Base-by-base conservation (phyloP, 768 basidiomycete species). In the Zangia roseola region DNA sequence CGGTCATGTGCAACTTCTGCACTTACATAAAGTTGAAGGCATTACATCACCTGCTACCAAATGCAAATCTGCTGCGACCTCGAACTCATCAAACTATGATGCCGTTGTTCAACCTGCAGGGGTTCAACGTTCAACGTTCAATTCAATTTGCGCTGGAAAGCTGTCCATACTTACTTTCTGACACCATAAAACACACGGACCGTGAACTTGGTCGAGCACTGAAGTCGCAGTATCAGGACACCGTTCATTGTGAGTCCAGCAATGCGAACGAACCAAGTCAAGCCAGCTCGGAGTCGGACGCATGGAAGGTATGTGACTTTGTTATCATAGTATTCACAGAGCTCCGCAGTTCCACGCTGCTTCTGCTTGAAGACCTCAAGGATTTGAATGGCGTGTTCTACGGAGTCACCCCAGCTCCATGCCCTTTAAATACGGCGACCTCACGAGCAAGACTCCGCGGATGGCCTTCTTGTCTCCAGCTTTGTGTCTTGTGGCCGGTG, bases 341-440 rank as follows among this genome's bases (percentile, higher is more conserved):
- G 46, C 28, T 53, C 62, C 62, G 59, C 53, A 62, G 62, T 30
- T 43, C 50, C 59, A 53, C 42, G 33, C 39, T 19, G 43, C 62
- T 55, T 55, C 53, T 50, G 49, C 52, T 59, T 25, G 39, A 55
- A 42, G 36, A 47, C 56, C 45, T 58, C 59, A 50, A 55, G 52
- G 59, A 49, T 17, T 50, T 45, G 50, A 43, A 23, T 44, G 53
- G 53, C 46, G 48, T 51, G 53, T 53, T 36, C 50, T 64, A 56
- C 41, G 59, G 53, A 50, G 33, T 52, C 51, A 37, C 43, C 50
- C 53, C 49, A 51, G 23, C 19, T 49, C 63, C 62, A 51, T 36
- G 52, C 53, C 52, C 55, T 57, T 64, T 63, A 63, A 65, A 64
- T 60, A 63, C 52, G 30, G 41, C 20, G 52, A 50, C 47, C 26